Conservation (phyloP, 2,329 filamentous ascomycete genomes). For the Aspergillus arachidicola region DNA sequence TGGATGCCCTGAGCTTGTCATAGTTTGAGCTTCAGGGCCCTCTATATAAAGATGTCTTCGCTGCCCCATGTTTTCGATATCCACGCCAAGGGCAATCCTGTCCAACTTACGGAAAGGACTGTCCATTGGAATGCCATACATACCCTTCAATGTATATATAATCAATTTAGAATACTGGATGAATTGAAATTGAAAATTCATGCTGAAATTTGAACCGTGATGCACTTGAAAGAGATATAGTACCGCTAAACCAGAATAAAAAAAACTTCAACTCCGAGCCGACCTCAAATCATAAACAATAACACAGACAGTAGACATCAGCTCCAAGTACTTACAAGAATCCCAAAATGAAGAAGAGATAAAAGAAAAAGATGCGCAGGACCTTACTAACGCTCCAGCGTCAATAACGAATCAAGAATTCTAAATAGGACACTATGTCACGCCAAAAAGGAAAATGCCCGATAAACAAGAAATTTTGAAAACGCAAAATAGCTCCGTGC, state of each 20-base stretch:
- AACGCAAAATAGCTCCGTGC: constrained; percentile 8
- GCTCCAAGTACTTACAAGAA: constrained; percentile 3
- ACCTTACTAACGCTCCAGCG: constrained; percentile 1
- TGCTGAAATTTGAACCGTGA: neutral
- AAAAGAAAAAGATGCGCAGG: constrained; percentile 1
- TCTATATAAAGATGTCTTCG: neutral
- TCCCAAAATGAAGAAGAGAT: neutral
- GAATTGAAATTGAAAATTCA: neutral
- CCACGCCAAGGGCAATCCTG: neutral
- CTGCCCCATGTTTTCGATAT: neutral
- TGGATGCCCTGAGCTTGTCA: neutral
- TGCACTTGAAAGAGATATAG: neutral
- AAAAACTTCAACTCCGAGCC: neutral
- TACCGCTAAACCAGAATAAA: neutral
- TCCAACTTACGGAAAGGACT: neutral
- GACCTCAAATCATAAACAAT: neutral
- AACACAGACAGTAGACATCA: neutral
- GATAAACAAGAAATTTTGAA: constrained; percentile 12
- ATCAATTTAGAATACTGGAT: constrained; percentile 1
- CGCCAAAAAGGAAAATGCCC: constrained; percentile 12
- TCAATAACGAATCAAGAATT: constrained; percentile 5
- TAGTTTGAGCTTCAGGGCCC: neutral
- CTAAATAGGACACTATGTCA: constrained; percentile 9
- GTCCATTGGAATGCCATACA: neutral
- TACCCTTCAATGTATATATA: neutral